Percentiles rank a stretch among this genome's conserved stretches.
Conservation (phyloP, 2,329 filamentous ascomycete species). For the Hypoxylon sp. region DNA sequence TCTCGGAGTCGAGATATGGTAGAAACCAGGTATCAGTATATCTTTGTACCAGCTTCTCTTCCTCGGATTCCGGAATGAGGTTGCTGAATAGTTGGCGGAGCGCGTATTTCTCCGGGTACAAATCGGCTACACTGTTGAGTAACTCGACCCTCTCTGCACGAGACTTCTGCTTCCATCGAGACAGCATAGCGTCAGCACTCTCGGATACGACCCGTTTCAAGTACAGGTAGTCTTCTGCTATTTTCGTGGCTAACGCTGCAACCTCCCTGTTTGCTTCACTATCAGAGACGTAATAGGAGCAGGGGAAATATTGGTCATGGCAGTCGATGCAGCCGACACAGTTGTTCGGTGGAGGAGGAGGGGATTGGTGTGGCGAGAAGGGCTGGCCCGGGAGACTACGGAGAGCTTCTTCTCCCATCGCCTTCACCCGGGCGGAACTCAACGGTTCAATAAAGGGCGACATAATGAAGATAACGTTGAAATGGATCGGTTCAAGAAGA, state of each 20-base stretch:
- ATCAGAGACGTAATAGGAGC: not conserved
- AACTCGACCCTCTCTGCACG: not conserved
- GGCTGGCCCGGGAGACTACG: not conserved
- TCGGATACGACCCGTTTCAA: not conserved
- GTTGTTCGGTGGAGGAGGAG: not conserved
- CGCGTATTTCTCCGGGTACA: not conserved
- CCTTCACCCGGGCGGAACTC: not conserved
- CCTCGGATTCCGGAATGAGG: not conserved
- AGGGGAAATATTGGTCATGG: not conserved
- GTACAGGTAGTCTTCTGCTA: not conserved
- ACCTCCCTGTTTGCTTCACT: not conserved
- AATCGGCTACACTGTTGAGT: not conserved
- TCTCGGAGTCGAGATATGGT: not conserved
- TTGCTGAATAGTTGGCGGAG: not conserved
- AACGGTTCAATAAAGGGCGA: not conserved
- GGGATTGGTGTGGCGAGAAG: not conserved
- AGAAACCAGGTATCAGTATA: not conserved
- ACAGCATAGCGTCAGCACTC: no score
- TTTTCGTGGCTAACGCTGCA: not conserved
- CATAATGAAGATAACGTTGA: not conserved
- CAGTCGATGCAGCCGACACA: not conserved
- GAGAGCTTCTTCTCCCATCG: not conserved
- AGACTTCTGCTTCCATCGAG: not conserved
- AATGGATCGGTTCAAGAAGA: not conserved
- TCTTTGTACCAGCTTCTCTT: not conserved